Base-by-base conservation (phyloP, 1,284 basidiomycete genomes). In the Filobasidium uniguttulatum region DNA sequence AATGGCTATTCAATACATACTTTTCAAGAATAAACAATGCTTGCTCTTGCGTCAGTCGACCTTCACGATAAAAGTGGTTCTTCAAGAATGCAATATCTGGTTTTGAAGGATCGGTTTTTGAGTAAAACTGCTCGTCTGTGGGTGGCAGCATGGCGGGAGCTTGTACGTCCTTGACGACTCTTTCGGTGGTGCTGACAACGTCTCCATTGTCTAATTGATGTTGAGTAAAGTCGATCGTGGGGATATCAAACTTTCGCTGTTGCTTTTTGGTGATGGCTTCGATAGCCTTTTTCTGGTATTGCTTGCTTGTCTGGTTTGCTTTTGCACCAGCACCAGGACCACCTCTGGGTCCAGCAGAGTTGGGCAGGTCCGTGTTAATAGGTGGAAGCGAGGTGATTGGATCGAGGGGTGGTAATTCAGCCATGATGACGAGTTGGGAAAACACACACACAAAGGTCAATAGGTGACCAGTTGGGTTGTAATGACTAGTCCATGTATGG, bases 51-150 rank as follows among this genome's bases (percentile, higher is more conserved):
- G 81, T 88, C 60, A 94, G 63, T 44, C 88, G 74, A 0, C 93
- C 93, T 69, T 97, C 93, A 49, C 91, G 81, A 69, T 97, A 97
- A 65, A 98, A 96, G 71, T 98, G 93, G 62, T 97, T 97, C 76
- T 98, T 98, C 56, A 98, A 76, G 70, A 93, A 98, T 29, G 87
- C 89, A 61, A 97, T 77, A 70, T 97, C 86, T n/a, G 88, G 89
- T 67, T 90, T 91, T 31, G 81, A 76, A 44, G 78, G 79, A 70
- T 90, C 85, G 58, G 80, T 78, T 56, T 79, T 78, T 53, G 82
- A 82, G 72, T 82, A 93, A 77, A 97, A 96, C 68, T 98, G 88
- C 55, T 85, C 86, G 61, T 87, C 81, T 3, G 89, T 90, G 0
- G 93, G 93, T 50, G 83, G 77, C 57, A 76, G 77, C 82, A 94